Evolutionary conservation across 768 basidiomycete species (phyloP).

Genomic region (Mycena albidolilacea): DNA sequence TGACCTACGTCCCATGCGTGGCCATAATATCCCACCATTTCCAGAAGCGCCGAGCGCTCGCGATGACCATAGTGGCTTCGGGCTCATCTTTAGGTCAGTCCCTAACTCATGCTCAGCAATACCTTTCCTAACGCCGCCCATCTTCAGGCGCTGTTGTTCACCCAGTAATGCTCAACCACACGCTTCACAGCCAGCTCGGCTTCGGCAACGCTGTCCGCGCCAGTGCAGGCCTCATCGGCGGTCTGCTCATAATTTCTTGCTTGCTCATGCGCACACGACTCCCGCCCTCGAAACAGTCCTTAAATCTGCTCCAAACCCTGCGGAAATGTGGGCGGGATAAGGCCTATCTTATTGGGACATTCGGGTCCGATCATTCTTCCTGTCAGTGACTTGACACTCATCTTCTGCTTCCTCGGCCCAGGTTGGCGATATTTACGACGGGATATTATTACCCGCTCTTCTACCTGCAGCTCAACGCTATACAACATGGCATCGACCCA

Average conservation of each 20-base stretch:
- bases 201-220: slow-evolving; percentile 57
- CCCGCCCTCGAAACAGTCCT: slow-evolving; percentile 50
- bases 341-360: slow-evolving; percentile 58
- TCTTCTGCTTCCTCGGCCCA: slow-evolving; percentile 26
- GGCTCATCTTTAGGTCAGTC: slow-evolving; percentile 59
- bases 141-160: slow-evolving; percentile 45
- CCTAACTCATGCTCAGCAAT: slow-evolving; percentile 63
- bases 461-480: slow-evolving; percentile 69
- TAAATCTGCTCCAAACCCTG: slow-evolving; percentile 46
- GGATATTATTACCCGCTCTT: slow-evolving; percentile 68
- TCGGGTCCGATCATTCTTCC: slow-evolving; percentile 50
- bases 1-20: slow-evolving; percentile 66
- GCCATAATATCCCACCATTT: slow-evolving; percentile 65
- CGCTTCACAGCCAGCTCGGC: slow-evolving; percentile 50
- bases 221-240: slow-evolving; percentile 55
- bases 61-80: slow-evolving; percentile 57
- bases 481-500: slow-evolving; percentile 60
- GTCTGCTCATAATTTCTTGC: slow-evolving; percentile 47
- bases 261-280: slow-evolving; percentile 26
- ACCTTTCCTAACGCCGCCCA: slow-evolving; percentile 40
- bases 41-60: slow-evolving; percentile 54
- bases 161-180: slow-evolving; percentile 50
- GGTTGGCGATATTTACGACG: slow-evolving; percentile 51
- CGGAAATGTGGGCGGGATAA: slow-evolving; percentile 57
- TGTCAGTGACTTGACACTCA: background rate